Evolutionary conservation across 257 asterid genomes (phyloP).

Genomic region (Solanum dulcamara): DNA sequence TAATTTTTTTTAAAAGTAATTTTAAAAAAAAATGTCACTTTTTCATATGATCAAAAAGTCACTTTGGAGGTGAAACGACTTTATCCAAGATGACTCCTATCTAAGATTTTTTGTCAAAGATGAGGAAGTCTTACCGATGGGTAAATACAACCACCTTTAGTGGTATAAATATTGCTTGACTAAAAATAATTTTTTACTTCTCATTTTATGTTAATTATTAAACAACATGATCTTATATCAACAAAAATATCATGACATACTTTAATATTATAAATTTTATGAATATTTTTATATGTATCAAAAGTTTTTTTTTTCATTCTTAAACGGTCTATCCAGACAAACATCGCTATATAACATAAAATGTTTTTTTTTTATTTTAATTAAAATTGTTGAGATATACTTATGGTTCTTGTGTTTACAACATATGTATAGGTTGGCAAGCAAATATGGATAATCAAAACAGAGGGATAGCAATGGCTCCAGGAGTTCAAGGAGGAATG

Average conservation of each 20-base stretch:
- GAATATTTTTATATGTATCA: neutral
- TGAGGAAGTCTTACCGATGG: no score
- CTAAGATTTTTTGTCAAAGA: no score
- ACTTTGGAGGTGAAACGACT: no score
- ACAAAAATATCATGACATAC: neutral
- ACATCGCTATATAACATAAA: neutral
- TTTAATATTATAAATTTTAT: neutral
- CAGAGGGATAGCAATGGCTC: conserved; percentile 3
- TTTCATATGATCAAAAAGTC: no score
- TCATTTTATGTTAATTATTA: no score
- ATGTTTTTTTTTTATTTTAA: neutral
- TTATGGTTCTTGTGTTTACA: neutral
- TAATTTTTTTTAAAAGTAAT: no score
- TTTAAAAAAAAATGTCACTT: no score
- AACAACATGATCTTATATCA: neutral
- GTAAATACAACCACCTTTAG: no score
- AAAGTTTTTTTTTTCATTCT: neutral
- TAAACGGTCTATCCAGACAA: fast-evolving
- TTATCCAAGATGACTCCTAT: no score
- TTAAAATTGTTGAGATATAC: neutral
- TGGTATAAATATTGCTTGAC: no score
- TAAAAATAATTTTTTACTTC: no score
- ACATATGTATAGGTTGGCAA: conserved; percentile 8
- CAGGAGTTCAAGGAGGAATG: conserved; percentile 9
- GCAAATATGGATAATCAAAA: conserved; percentile 8